These are phyloP conservation scores for Wickerhamomyces silvicola DNA, from an alignment of 805 yeast species.

Conservation along the genomic window DNA sequence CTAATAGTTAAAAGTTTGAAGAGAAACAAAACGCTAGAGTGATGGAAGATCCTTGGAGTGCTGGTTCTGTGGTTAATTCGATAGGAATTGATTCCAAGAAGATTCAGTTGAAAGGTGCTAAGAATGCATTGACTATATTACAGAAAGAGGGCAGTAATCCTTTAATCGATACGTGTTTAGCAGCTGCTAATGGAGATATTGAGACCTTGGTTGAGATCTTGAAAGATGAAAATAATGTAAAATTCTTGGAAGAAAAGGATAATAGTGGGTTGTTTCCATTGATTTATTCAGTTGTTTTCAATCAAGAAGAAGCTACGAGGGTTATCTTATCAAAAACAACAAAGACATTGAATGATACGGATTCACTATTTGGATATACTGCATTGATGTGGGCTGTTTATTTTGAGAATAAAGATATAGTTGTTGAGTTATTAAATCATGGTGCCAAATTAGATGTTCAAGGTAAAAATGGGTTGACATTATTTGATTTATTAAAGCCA, in stretches of 20 bases:
- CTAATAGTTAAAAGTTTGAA: no score
- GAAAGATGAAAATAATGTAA: conserved; percentile 22
- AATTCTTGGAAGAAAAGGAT: conserved; percentile 25
- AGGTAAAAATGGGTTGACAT: conserved; percentile 39
- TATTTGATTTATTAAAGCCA: conserved; percentile 51
- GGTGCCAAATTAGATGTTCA: conserved; percentile 51
- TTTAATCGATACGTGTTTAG: conserved; percentile 29
- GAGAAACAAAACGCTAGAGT: no score
- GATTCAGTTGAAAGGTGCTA: conserved; percentile 30
- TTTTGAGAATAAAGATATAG: conserved; percentile 48
- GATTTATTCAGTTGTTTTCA: conserved; percentile 51
- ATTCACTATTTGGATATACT: conserved; percentile 46
- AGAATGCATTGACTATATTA: conserved; percentile 26
- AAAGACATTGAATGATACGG: conserved; percentile 45
- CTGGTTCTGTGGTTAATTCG: conserved; percentile 14
- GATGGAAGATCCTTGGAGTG: conserved; percentile 33
- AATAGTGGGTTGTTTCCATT: conserved; percentile 39
- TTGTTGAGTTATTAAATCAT: conserved; percentile 47
- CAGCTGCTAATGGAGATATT: conserved; percentile 33
- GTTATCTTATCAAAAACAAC: conserved; percentile 32
- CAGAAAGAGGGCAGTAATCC: conserved; percentile 21
- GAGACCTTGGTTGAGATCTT: conserved; percentile 12
- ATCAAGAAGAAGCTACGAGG: conserved; percentile 42
- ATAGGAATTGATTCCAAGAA: conserved; percentile 22
- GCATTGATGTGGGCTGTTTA: conserved; percentile 87